Evolutionary conservation across 306 rosid genomes (phyloP).

Genomic region (Hippophae rhamnoides): DNA sequence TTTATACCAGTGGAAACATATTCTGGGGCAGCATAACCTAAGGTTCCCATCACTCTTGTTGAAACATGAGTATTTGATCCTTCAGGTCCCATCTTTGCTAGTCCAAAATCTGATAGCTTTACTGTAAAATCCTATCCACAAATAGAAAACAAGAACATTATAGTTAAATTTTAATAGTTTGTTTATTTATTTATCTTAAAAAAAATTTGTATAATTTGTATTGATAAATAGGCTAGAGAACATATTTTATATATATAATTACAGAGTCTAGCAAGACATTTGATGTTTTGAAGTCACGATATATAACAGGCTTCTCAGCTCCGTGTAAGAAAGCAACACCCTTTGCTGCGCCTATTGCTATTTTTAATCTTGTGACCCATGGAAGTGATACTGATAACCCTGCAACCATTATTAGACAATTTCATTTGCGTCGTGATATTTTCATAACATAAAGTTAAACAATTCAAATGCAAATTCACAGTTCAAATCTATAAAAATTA

Average conservation of each 20-base stretch:
- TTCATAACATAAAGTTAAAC: no score
- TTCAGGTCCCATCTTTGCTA: conserved; percentile 96
- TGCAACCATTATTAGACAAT: conserved; percentile 14
- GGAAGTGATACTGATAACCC: conserved; percentile 74
- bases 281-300: conserved; percentile 91
- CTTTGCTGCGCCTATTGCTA: conserved; percentile 81
- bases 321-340: conserved; percentile 94
- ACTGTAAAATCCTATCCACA: conserved; percentile 67
- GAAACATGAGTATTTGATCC: conserved; percentile 91
- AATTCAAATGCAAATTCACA: no score
- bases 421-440: no score
- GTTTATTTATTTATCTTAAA: no score
- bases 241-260: background rate
- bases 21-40: conserved; percentile 95
- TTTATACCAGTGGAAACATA: conserved; percentile 72
- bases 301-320: conserved; percentile 88
- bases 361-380: conserved; percentile 80
- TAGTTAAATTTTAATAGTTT: background rate
- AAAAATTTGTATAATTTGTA: no score
- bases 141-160: background rate
- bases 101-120: conserved; percentile 93
- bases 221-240: no score
- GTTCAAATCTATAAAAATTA: no score
- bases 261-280: conserved; percentile 91
- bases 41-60: conserved; percentile 95